Percentiles rank a stretch among this genome's conserved stretches.
Conservation (phyloP, 2,329 filamentous ascomycete genomes). For the Penicillium sp. region DNA sequence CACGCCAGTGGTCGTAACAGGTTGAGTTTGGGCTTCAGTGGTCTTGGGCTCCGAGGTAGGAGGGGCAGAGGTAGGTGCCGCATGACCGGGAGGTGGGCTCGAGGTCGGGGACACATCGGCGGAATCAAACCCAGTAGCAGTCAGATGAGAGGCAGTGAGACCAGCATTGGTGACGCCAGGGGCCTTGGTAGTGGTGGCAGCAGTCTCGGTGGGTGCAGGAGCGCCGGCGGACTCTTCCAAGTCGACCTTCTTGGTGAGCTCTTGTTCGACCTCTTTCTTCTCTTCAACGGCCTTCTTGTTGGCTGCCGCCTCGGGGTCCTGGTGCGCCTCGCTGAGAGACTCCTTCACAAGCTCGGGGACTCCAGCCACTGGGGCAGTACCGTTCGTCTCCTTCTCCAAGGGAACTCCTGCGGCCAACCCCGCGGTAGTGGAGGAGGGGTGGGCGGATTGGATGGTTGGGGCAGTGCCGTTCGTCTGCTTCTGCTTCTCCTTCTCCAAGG, state of each 20-base stretch:
- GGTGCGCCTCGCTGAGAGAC: constrained; percentile 52
- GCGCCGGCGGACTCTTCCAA: constrained; percentile 37
- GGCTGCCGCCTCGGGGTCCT: constrained; percentile 69
- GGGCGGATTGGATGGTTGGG: constrained; percentile 50
- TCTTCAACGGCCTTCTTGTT: constrained; percentile 69
- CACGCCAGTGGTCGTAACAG: constrained; percentile 17
- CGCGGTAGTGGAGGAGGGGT: constrained; percentile 49
- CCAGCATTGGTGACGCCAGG: constrained; percentile 23
- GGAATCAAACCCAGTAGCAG: constrained; percentile 37
- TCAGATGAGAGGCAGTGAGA: constrained; percentile 33
- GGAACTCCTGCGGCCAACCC: constrained; percentile 48
- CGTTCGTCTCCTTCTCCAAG: constrained; percentile 30
- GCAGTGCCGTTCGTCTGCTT: constrained; percentile 19
- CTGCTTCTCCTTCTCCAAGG: constrained; percentile 40
- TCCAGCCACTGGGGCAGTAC: constrained; percentile 23
- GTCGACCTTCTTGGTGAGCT: constrained; percentile 61
- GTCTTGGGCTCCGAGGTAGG: constrained; percentile 1
- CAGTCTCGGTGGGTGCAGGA: constrained; percentile 38
- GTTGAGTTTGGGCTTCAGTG: constrained; percentile 3
- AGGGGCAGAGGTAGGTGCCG: constrained; percentile 12
- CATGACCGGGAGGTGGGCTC: constrained; percentile 22
- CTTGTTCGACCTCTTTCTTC: constrained; percentile 72
- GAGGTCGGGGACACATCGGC: constrained; percentile 29
- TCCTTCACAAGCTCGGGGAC: constrained; percentile 49
- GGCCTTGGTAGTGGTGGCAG: constrained; percentile 39